Conservation (phyloP, 2,329 filamentous ascomycete species). For the Pleurostoma richardsiae region DNA sequence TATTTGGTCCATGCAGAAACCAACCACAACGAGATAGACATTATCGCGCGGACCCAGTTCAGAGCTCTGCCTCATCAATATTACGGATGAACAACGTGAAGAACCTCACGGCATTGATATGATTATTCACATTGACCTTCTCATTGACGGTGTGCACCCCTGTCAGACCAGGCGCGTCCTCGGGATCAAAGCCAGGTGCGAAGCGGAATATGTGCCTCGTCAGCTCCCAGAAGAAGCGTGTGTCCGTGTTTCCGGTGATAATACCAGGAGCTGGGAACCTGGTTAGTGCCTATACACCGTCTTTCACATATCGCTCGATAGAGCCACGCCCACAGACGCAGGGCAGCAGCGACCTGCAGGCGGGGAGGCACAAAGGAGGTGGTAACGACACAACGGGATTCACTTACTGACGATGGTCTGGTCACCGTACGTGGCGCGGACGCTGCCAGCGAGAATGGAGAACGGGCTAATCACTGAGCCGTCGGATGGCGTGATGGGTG, state of each 20-base stretch:
- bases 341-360: too few species aligned
- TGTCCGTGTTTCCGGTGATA: slow-evolving; percentile 47
- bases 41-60: too few species aligned
- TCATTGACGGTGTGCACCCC: slow-evolving; percentile 35
- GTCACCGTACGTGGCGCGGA: slow-evolving; percentile 39
- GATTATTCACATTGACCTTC: slow-evolving; percentile 24
- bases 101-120: slow-evolving; percentile 29
- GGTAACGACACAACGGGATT: slow-evolving; percentile 28
- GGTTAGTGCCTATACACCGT: not conserved
- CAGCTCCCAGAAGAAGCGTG: slow-evolving; percentile 40
- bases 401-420: slow-evolving; percentile 22
- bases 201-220: slow-evolving; percentile 45
- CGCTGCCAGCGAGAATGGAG: slow-evolving; percentile 45
- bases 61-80: slow-evolving; percentile 30
- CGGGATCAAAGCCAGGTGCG: slow-evolving; percentile 27
- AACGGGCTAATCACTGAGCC: slow-evolving; percentile 29
- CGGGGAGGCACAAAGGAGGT: too few species aligned
- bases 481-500: slow-evolving; percentile 50
- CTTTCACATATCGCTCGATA: too few species aligned
- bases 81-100: slow-evolving; percentile 33
- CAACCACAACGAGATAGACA: too few species aligned
- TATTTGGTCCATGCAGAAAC: too few species aligned
- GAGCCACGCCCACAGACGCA: too few species aligned
- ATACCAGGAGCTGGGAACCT: slow-evolving; percentile 35
- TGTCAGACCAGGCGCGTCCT: slow-evolving; percentile 20